Base-by-base conservation (phyloP, 2,329 filamentous ascomycete genomes). In the Fusarium vanettenii region DNA sequence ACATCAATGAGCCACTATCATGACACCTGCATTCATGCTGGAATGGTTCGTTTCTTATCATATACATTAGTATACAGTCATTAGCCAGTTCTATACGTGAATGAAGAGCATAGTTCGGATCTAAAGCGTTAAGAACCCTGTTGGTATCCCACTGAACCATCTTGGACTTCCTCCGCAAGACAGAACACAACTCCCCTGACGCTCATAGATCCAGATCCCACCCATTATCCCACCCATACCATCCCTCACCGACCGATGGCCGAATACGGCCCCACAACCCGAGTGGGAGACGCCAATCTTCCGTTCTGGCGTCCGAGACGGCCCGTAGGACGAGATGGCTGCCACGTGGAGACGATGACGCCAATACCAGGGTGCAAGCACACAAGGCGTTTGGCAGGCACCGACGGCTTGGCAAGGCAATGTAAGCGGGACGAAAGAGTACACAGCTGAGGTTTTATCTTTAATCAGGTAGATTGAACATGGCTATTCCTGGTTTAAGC, bases 281-380 rank as follows among this genome's bases (percentile, higher is more conserved):
- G 52, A 33, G 31, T 56, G 52, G 31, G 52, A 56, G 52, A 56
- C 20, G 29, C 11, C 29, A 56, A 56, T 33, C 31, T 33, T 25
- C 6, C 52, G 20, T 27, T 18, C 8, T 35, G 29, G 20, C 29
- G 29, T 16, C 6, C 52, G 13, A 56, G 52, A 25, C 22, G 31
- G 52, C n/a, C 20, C 20, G 50, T 22, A 56, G 52, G 52, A 35
- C 20, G 31, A 52, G 48, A 25, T 22, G 37, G 43, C 14, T 52
- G 31, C 60, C 60, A 63, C 60, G 60, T 63, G 43, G 60, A 35
- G 27, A 6, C 31, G 43, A 63, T 63, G 20, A 52, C 60, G 43
- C 48, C 31, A 43, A 45, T n/a, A 43, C 60, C 39, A 45, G 60
- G 60, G 10, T 63, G 33, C 16, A 37, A 52, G 43, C 60, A 52